Base-by-base conservation (phyloP, 257 asterid genomes). In the Thymus mandschuricus region DNA sequence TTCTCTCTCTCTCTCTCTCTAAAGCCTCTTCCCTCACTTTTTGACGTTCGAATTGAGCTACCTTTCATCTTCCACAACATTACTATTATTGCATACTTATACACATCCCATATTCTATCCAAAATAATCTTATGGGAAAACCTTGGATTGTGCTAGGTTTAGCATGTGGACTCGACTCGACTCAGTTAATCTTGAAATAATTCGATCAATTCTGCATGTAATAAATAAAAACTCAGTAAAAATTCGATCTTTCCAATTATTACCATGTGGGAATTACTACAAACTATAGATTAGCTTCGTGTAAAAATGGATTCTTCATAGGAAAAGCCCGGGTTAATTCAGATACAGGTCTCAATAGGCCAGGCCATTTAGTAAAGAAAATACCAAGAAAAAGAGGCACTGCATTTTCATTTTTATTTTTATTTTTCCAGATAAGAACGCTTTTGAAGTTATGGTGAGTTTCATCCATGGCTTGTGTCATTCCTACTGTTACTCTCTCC, bases 391-490 rank as follows among this genome's bases (percentile, higher is more conserved):
- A 73, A 48, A 57, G 71, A 41, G 43, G 72, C 78, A 71, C 61
- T 61, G 46, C 76, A 58, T 70, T 77, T 60, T 38, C 6, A 21
- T 6, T 38, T 38, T 38, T 38, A 3, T 38, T 3, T 6, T 38
- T 38, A 3, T 38, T 38, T 38, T 7, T 78, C 33, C 66, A 67
- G 80, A 70, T 74, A 69, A 74, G 76, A 77, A 66, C 65, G 38
- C 62, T 63, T 74, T 70, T 75, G 33, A 65, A 72, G 80, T 70
- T 81, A 74, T 77, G 85, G 80, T 77, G 81, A 76, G 83, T 68
- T 38, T 74, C 78, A 52, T 79, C 80, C 15, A 75, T 75, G 80
- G 56, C 78, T 70, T 64, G 38, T 52, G 21, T 49, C 48, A 64
- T 48, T 55, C 69, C 38, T 30, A 55, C 62, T 54, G 10, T 54